These are phyloP conservation scores for Globisporangium nunn DNA, from an alignment of 352 stramenopile genomes.

Conservation along the genomic window DNA sequence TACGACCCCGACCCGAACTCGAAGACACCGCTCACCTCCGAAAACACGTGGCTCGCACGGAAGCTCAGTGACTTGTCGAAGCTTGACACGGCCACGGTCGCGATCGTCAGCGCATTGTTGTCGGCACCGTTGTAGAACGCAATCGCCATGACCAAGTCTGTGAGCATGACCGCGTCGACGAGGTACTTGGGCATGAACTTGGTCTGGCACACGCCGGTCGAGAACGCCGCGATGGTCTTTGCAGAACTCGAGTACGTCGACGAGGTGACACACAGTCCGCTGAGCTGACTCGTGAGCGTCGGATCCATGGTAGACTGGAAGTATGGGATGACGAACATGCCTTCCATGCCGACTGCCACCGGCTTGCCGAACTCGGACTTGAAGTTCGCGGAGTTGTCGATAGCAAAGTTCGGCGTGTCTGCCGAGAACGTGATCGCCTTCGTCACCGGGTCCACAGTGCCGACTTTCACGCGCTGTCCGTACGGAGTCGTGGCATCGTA, in stretches of 20 bases:
- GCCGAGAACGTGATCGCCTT: conserved; percentile 29
- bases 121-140: conserved; percentile 48
- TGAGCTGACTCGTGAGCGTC: conserved; percentile 5
- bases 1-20: conserved; percentile 28
- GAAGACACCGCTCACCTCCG: conserved; percentile 32
- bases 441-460: conserved; percentile 19
- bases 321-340: conserved; percentile 46
- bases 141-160: conserved; percentile 32
- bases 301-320: conserved; percentile 19
- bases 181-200: conserved; percentile 30
- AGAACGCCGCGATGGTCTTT: conserved; percentile 23
- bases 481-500: conserved; percentile 18
- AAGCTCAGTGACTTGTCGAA: conserved; percentile 26
- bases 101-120: conserved; percentile 48
- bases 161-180: conserved; percentile 35
- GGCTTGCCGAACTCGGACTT: conserved; percentile 33
- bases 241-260: conserved; percentile 14
- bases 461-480: conserved; percentile 32
- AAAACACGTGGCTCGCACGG: conserved; percentile 36
- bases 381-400: conserved; percentile 16
- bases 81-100: conserved; percentile 22
- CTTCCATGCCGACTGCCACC: conserved; percentile 15
- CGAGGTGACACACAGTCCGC: conserved; percentile 41
- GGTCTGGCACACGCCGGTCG: conserved; percentile 28
- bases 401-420: conserved; percentile 22